Evolutionary conservation across 352 stramenopile genomes (phyloP), one percentile per base, ranked within the genome.

Genomic region (Globisporangium irregulare): DNA sequence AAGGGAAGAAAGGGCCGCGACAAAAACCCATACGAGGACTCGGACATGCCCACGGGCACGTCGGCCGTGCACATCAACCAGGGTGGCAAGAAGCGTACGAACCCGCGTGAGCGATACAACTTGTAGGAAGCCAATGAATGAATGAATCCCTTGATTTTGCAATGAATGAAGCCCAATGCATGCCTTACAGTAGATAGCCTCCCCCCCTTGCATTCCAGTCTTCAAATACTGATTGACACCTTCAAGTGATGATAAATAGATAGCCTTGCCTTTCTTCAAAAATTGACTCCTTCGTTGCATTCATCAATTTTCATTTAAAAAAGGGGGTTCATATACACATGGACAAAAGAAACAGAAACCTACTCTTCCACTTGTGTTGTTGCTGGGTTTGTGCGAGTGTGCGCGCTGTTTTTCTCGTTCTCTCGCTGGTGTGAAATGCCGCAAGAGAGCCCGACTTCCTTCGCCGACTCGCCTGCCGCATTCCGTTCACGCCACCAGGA

Each of bases 11-110:
- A 99, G 79, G 79, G 93, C 20, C 84, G 96, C 38, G 96, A 99
- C 65, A 98, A 98, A 74, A 98, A 99, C 78, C 97, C 97, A 43
- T 99, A 99, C 77, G 90, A 95, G 70, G 88, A 97, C 72, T 88
- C 82, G 54, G 88, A 97, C 62, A 34, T 93, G 55, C 82, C 85
- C 41, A 73, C 68, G 41, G 79, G 77, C n/a, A 46, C 76, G 32
- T 64, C 69, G 22, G 78, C 73, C 50, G 75, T 90, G 53, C 84
- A 89, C 64, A 87, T 92, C 60, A 92, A 92, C 72, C 76, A 75
- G 57, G 84, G 82, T 15, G 84, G 86, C 38, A 92, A 91, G 77
- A 93, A 93, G 79, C 82, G 82, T 61, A 81, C 77, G 56, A 87
- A 86, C 67, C 80, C 81, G 59, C 74, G 74, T 38, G 75, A 83